Evolutionary conservation across 2,329 filamentous ascomycete species (phyloP).

Genomic region (Hymenotorrendiella dingleyae): DNA sequence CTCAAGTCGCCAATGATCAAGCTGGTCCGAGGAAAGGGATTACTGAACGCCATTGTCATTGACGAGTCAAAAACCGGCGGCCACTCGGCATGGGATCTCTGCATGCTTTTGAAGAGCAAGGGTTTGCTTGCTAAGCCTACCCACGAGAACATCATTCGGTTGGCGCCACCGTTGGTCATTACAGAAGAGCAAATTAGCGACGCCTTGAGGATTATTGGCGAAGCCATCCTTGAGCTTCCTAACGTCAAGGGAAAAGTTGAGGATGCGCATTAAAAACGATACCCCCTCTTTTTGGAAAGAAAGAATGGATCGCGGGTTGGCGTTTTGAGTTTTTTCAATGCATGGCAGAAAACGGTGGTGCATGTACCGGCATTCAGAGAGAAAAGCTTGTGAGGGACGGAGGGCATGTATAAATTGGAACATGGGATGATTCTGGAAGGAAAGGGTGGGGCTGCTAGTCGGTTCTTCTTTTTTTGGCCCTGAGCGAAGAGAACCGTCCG

Average conservation of each 20-base stretch:
- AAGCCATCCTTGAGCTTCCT: conserved; percentile 77
- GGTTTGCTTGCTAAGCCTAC: conserved; percentile 95
- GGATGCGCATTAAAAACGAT: too few relatives aligned
- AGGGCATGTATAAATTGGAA: too few relatives aligned
- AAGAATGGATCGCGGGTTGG: too few relatives aligned
- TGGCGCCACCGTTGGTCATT: conserved; percentile 94
- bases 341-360: too few relatives aligned
- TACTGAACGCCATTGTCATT: conserved; percentile 94
- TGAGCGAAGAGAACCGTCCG: too few relatives aligned
- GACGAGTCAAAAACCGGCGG: conserved; percentile 82
- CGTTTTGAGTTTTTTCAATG: too few relatives aligned
- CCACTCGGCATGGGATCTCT: conserved; percentile 91
- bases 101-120: conserved; percentile 91
- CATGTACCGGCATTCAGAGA: too few relatives aligned
- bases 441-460: too few relatives aligned
- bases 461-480: too few relatives aligned
- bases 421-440: too few relatives aligned
- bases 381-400: too few relatives aligned
- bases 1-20: conserved; percentile 78
- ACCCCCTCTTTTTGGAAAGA: too few relatives aligned
- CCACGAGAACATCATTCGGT: conserved; percentile 95
- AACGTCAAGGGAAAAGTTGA: conserved; percentile 52
- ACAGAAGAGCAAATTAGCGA: conserved; percentile 77
- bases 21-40: conserved; percentile 80
- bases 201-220: conserved; percentile 72